phyloP scores from a whole-genome alignment of 2,329 filamentous ascomycete genomes.

The Lasiodiplodia theobromae region DNA sequence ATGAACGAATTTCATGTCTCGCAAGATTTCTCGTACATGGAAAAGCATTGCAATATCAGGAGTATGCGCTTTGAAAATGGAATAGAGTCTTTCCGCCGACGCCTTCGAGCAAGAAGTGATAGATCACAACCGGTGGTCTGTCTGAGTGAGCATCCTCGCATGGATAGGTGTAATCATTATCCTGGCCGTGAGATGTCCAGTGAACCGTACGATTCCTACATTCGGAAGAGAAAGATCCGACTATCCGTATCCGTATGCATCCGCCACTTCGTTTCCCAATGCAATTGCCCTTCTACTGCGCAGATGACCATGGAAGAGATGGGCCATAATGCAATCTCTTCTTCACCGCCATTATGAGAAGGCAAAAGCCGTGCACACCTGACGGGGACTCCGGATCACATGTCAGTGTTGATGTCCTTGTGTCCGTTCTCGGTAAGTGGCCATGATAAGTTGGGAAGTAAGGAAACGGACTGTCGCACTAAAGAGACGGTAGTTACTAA shows the following conservation, averaged over 20 bases:
- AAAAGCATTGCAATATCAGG: neutral
- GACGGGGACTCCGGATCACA: neutral
- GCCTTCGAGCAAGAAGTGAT: too few relatives aligned
- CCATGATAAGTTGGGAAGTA: neutral
- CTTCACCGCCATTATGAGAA: neutral
- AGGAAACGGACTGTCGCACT: neutral
- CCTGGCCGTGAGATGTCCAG: too few relatives aligned
- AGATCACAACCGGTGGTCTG: too few relatives aligned
- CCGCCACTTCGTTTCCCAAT: too few relatives aligned
- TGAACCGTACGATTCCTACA: too few relatives aligned
- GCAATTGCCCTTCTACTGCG: neutral
- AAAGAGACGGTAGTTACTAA: neutral
- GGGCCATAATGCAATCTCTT: neutral
- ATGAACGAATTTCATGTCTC: constrained; percentile 64
- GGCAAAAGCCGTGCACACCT: neutral
- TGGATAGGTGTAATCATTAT: too few relatives aligned
- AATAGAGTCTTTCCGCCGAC: too few relatives aligned
- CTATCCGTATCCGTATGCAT: too few relatives aligned
- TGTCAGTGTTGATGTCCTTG: neutral
- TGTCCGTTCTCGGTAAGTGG: neutral
- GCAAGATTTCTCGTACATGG: too few relatives aligned
- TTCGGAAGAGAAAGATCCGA: too few relatives aligned
- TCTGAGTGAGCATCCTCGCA: too few relatives aligned
- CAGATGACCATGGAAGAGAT: neutral
- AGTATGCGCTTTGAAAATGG: neutral